Percentiles rank a stretch among this genome's conserved stretches.
phyloP scores from a whole-genome alignment of 208 protist genomes.

The Leishmania tarentolae region DNA sequence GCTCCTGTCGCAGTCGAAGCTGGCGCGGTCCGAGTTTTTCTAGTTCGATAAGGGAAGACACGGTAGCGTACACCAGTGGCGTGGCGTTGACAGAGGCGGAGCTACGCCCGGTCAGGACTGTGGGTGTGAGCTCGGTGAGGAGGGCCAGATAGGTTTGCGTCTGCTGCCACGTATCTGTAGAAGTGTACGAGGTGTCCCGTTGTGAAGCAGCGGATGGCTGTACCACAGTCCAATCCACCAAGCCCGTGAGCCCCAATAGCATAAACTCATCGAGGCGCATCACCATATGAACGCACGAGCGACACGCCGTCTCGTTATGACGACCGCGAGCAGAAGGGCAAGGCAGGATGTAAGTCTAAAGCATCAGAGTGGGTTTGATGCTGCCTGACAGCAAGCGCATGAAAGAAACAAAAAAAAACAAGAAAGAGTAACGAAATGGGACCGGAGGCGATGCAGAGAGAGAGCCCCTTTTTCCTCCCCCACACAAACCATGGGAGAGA shows the following conservation, averaged over 20 bases:
- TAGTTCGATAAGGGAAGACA: constrained; percentile 26
- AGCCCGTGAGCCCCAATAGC: constrained; percentile 18
- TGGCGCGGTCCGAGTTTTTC: constrained; percentile 28
- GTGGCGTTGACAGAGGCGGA: background rate
- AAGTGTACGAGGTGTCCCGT: background rate
- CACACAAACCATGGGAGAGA: background rate
- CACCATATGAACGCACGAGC: constrained; percentile 7
- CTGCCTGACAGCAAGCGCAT: background rate
- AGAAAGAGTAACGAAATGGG: background rate
- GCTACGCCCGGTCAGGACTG: constrained; percentile 20
- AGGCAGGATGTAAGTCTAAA: background rate
- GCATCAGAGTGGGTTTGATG: background rate
- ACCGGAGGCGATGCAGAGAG: background rate
- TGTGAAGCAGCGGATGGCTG: background rate
- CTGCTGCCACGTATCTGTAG: background rate
- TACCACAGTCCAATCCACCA: constrained; percentile 24
- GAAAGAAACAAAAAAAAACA: background rate
- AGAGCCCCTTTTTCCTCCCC: background rate
- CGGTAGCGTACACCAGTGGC: constrained; percentile 25
- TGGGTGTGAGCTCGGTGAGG: constrained; percentile 33
- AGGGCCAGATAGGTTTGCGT: constrained; percentile 18
- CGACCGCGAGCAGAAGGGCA: background rate
- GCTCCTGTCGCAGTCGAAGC: constrained; percentile 25
- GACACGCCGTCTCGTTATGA: background rate
- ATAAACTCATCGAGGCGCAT: constrained; percentile 23